These are phyloP conservation scores for Sclerotinia borealis DNA, from an alignment of 2,329 filamentous ascomycete species.

Conservation along the genomic window DNA sequence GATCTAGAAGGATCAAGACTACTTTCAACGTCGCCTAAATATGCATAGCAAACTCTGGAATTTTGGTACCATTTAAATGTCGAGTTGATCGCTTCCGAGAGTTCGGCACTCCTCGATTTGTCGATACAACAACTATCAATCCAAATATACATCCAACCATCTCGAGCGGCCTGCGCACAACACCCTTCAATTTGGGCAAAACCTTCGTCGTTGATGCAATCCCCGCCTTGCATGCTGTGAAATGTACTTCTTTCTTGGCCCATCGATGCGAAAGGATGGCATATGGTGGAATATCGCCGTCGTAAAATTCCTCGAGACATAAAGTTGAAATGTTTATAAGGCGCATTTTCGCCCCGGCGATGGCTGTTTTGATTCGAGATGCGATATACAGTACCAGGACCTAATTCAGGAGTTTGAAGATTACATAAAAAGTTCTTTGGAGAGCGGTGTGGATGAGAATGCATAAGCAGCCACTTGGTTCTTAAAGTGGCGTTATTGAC, in stretches of 20 bases:
- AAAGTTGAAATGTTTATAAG: background rate
- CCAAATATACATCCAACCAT: background rate
- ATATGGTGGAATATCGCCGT: constrained; percentile 15
- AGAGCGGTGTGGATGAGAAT: background rate
- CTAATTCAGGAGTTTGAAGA: too few species aligned
- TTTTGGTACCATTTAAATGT: constrained; percentile 16
- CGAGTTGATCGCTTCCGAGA: constrained; percentile 12
- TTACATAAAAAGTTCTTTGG: background rate
- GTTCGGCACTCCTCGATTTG: constrained; percentile 12
- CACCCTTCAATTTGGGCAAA: background rate
- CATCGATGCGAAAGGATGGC: constrained; percentile 38
- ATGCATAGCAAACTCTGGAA: constrained; percentile 14
- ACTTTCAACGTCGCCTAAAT: constrained; percentile 10
- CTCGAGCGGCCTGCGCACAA: background rate
- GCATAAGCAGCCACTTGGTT: too few species aligned
- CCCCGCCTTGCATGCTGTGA: constrained; percentile 15
- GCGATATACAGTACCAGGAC: too few species aligned
- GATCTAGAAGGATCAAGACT: background rate
- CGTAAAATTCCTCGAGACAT: background rate
- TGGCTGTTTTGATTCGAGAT: too few species aligned
- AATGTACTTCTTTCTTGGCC: constrained; percentile 33
- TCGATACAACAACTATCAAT: constrained; percentile 18
- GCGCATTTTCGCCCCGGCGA: background rate
- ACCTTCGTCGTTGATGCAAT: background rate
- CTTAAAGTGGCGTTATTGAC: too few species aligned